Conservation (phyloP, 345 rosid genomes). For the Punica granatum region DNA sequence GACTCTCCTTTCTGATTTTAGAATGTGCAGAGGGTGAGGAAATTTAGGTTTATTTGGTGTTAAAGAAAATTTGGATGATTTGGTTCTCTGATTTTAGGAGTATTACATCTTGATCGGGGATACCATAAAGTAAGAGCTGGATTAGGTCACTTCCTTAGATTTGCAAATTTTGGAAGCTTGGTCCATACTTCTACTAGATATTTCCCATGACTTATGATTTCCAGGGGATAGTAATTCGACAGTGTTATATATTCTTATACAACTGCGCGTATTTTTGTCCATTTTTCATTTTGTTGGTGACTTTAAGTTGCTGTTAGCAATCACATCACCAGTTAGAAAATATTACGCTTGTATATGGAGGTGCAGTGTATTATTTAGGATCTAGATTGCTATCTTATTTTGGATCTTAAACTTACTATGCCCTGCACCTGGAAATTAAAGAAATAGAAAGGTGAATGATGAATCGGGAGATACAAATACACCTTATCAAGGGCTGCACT, state of each 20-base stretch:
- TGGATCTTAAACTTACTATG: not conserved
- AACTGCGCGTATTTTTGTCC: not conserved
- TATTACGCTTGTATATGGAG: not conserved
- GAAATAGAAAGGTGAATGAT: not conserved
- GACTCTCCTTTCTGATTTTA: not conserved
- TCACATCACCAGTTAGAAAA: not conserved
- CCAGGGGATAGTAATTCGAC: not conserved
- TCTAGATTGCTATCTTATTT: not conserved
- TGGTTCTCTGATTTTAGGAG: too few species aligned
- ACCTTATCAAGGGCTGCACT: not conserved
- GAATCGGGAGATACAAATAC: not conserved
- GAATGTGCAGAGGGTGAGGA: not conserved
- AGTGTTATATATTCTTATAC: not conserved
- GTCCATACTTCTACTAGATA: not conserved
- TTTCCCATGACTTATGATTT: not conserved
- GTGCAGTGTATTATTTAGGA: not conserved
- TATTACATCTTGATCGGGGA: too few species aligned
- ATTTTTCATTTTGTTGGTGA: not conserved
- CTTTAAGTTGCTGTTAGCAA: not conserved
- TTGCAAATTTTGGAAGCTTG: not conserved
- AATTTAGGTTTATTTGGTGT: not conserved
- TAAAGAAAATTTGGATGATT: not conserved
- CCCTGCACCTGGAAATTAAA: not conserved
- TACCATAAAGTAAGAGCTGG: not conserved
- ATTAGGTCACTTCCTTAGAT: not conserved